Conservation (phyloP, 1,139 yeast species). For the Blastobotrys buckinghamii region DNA sequence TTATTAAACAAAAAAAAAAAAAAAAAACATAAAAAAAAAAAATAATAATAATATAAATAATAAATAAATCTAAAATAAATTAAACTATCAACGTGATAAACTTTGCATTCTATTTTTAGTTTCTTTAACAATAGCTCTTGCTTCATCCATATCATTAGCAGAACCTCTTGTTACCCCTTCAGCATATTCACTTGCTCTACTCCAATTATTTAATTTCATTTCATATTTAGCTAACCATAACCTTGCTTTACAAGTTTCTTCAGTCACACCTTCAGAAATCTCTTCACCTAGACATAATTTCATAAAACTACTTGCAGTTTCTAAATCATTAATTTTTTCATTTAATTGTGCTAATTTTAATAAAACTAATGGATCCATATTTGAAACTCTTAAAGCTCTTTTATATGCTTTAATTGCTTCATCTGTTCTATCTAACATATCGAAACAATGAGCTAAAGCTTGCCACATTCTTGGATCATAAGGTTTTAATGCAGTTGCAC, state of each 20-base stretch:
- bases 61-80: no score
- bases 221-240: slow-evolving; percentile 83
- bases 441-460: slow-evolving; percentile 88
- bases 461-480: slow-evolving; percentile 95
- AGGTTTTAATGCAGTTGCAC: slow-evolving; percentile 85
- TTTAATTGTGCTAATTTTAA: slow-evolving; percentile 65
- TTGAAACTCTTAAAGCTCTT: slow-evolving; percentile 44
- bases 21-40: no score
- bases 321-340: slow-evolving; percentile 48
- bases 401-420: slow-evolving; percentile 57
- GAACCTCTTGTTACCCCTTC: slow-evolving; percentile 69
- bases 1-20: no score
- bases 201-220: slow-evolving; percentile 49
- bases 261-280: slow-evolving; percentile 55
- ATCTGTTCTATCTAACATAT: slow-evolving; percentile 60
- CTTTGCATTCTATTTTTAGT: slow-evolving; percentile 15
- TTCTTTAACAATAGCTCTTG: slow-evolving; percentile 74
- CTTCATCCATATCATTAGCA: slow-evolving; percentile 85
- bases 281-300: slow-evolving; percentile 60
- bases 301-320: slow-evolving; percentile 63
- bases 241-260: slow-evolving; percentile 76
- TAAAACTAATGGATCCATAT: slow-evolving; percentile 48
- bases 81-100: no score
- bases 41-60: no score
- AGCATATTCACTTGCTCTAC: slow-evolving; percentile 69